These are phyloP conservation scores for Begonia masoniana DNA, from an alignment of 306 rosid genomes.

Conservation along the genomic window DNA sequence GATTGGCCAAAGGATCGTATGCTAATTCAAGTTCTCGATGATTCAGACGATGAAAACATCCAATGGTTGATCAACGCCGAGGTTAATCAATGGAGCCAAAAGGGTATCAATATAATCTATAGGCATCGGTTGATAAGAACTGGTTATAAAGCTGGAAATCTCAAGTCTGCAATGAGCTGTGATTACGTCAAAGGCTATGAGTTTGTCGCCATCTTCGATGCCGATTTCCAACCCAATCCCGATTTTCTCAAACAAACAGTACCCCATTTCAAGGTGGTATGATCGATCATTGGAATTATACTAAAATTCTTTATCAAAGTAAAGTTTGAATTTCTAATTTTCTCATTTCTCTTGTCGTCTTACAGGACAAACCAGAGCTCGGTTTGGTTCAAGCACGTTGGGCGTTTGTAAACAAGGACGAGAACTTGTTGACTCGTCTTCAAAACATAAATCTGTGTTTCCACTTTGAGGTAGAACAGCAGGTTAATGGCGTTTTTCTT, in stretches of 20 bases:
- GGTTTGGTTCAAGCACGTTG: slow-evolving; percentile 96
- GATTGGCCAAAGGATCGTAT: slow-evolving; percentile 92
- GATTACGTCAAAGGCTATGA: slow-evolving; percentile 85
- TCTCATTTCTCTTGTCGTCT: neutral
- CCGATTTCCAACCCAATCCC: slow-evolving; percentile 89
- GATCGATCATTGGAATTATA: neutral
- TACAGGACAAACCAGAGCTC: slow-evolving; percentile 80
- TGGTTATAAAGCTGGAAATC: slow-evolving; percentile 97
- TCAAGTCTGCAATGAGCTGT: slow-evolving; percentile 88
- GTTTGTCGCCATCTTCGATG: slow-evolving; percentile 86
- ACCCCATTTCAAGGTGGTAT: slow-evolving; percentile 80
- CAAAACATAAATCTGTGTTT: slow-evolving; percentile 93
- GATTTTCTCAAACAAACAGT: slow-evolving; percentile 77
- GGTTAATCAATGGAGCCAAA: slow-evolving; percentile 60
- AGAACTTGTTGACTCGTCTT: slow-evolving; percentile 84
- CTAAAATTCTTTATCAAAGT: neutral
- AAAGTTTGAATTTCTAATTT: neutral
- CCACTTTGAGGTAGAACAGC: slow-evolving; percentile 99
- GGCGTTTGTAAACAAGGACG: slow-evolving; percentile 91
- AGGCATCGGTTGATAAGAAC: slow-evolving; percentile 86
- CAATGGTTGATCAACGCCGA: slow-evolving; percentile 73
- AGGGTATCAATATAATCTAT: slow-evolving; percentile 74
- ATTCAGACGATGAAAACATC: slow-evolving; percentile 64
- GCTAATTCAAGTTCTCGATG: slow-evolving; percentile 82
- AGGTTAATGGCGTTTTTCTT: slow-evolving; percentile 79